Conservation (phyloP, 164 flowering plant species). For the Stephania cephalantha region DNA sequence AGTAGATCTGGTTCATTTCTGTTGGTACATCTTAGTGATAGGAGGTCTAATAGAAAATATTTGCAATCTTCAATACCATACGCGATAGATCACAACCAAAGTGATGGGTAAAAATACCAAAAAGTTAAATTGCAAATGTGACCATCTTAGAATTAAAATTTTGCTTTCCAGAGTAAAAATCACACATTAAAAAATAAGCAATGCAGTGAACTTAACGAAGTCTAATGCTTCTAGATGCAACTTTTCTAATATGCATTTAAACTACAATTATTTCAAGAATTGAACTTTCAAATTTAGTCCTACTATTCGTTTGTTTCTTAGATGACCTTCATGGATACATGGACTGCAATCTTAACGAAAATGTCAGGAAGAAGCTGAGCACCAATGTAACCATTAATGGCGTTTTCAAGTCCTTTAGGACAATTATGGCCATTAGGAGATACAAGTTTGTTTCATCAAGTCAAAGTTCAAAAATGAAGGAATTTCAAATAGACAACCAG, state of each 20-base stretch:
- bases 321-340: neutral
- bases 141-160: neutral
- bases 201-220: neutral
- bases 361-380: neutral
- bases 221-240: neutral
- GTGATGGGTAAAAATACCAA: neutral
- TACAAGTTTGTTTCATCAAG: neutral
- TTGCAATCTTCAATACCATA: neutral
- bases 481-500: neutral
- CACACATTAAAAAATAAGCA: neutral
- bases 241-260: neutral
- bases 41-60: no score
- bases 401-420: neutral
- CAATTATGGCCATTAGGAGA: neutral
- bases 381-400: neutral
- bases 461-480: neutral
- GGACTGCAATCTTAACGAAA: neutral
- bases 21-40: no score
- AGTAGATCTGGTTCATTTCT: no score
- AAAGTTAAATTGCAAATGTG: neutral
- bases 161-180: neutral
- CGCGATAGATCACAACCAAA: neutral
- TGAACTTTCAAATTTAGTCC: neutral
- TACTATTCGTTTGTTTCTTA: neutral
- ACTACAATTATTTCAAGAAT: neutral